These are phyloP conservation scores for Yueomyces sinensis DNA, from an alignment of 805 yeast genomes.

Conservation along the genomic window DNA sequence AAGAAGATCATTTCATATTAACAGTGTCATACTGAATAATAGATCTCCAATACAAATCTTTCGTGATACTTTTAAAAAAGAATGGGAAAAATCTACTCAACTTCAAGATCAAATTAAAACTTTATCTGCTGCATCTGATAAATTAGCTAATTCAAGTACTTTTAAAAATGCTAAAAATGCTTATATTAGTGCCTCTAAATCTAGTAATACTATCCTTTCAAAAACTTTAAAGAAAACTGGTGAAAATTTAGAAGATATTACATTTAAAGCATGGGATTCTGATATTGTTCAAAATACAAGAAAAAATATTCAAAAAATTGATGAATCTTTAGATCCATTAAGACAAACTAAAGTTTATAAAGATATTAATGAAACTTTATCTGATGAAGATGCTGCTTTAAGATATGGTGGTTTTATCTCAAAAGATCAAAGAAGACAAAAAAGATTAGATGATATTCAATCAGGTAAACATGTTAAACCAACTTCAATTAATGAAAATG, in stretches of 20 bases:
- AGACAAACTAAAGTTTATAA: slow-evolving; percentile 82
- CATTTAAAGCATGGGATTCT: slow-evolving; percentile 90
- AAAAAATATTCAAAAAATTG: slow-evolving; percentile 73
- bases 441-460: slow-evolving; percentile 51
- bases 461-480: slow-evolving; percentile 51
- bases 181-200: slow-evolving; percentile 68
- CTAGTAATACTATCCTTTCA: slow-evolving; percentile 52
- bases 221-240: slow-evolving; percentile 80
- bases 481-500: slow-evolving; percentile 65
- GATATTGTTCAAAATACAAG: slow-evolving; percentile 86
- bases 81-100: slow-evolving; percentile 84
- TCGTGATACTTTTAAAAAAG: slow-evolving; percentile 79
- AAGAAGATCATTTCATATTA: too few species aligned
- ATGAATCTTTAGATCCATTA: slow-evolving; percentile 81
- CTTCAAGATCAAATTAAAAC: slow-evolving; percentile 89
- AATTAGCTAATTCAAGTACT: slow-evolving; percentile 87
- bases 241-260: slow-evolving; percentile 83
- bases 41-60: slow-evolving; percentile 93
- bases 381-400: slow-evolving; percentile 72
- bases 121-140: slow-evolving; percentile 88
- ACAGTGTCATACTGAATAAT: too few species aligned
- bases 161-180: slow-evolving; percentile 90
- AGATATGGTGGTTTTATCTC: slow-evolving; percentile 87
- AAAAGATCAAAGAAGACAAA: slow-evolving; percentile 64
- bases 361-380: slow-evolving; percentile 77